A percentile compares a stretch with the other conserved stretches of the same genome.
Conservation (phyloP, 805 yeast species). For the Metschnikowia henanensis region DNA sequence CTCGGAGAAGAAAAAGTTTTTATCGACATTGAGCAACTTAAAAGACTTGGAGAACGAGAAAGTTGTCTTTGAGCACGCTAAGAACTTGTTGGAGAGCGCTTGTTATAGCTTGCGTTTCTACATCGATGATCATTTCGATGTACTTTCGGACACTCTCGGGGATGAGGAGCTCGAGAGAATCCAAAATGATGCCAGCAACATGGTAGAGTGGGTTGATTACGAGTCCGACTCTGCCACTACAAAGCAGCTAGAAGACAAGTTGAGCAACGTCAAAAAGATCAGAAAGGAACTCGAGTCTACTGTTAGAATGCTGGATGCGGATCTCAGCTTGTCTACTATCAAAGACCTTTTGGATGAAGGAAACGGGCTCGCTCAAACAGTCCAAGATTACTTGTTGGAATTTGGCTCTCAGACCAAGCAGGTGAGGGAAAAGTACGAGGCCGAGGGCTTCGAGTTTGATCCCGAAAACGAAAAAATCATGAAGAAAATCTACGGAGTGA, state of each 20-base stretch:
- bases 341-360: slow-evolving; percentile 44
- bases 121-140: slow-evolving; percentile 53
- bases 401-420: slow-evolving; percentile 47
- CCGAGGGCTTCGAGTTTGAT: slow-evolving; percentile 50
- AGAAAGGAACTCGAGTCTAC: slow-evolving; percentile 30
- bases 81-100: slow-evolving; percentile 71
- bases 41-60: slow-evolving; percentile 57
- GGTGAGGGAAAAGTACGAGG: slow-evolving; percentile 43
- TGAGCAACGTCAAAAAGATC: slow-evolving; percentile 20
- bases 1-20: slow-evolving; percentile 45
- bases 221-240: slow-evolving; percentile 54
- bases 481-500: slow-evolving; percentile 16
- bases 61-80: slow-evolving; percentile 51
- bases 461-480: slow-evolving; percentile 49
- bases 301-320: slow-evolving; percentile 43
- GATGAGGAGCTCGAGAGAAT: slow-evolving; percentile 33
- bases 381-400: slow-evolving; percentile 45
- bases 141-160: slow-evolving; percentile 38
- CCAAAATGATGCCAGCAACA: slow-evolving; percentile 39
- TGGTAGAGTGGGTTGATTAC: slow-evolving; percentile 77
- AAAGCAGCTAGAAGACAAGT: slow-evolving; percentile 28
- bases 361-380: slow-evolving; percentile 34
- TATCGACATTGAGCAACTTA: slow-evolving; percentile 50
- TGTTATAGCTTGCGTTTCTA: slow-evolving; percentile 66
- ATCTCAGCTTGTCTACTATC: slow-evolving; percentile 49